Evolutionary conservation across 2,329 filamentous ascomycete species (phyloP), one percentile per base, ranked within the genome.

Genomic region (Fonsecaea monophora): DNA sequence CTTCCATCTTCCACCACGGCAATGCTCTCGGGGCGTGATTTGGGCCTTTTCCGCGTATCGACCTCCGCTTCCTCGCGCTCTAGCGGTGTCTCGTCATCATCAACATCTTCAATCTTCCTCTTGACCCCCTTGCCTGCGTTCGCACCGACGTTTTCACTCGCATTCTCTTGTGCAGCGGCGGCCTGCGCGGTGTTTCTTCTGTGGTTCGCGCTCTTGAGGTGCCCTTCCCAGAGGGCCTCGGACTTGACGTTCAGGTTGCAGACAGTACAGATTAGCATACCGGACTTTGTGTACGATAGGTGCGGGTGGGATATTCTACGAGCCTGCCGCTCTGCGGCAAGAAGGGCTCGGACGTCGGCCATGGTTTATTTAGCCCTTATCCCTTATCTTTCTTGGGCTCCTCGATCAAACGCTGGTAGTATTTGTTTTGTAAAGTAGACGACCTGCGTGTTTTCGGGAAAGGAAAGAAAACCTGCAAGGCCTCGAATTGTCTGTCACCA

Each of bases 321-420:
- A 68, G 90, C 86, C 64, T 88, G 87, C 71, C 92, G 88, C 78
- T 94, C 90, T 74, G 89, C 90, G 73, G 91, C 90, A 65, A 96
- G 85, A 57, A 96, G 86, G 40, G 91, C 87, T 73, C 92, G 90
- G 32, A 92, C 89, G 78, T 96, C 92, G 72, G 91, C 84, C 91
- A 95, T 94, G 40, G 21, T 53, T 30, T 25, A 25, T 25, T 25
- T 25, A 2, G 25, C 25, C 25, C 25, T 21, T n/a, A 12, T 15
- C 12, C 34, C 15, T n/a, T 21, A 30, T 4, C 13, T 25, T 53
- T 12, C 2, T 53, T n/a, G 9, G 40, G 4, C n/a, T 25, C 38
- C 15, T 38, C 58, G 34, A 50, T 10, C 25, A 50, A 25, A 50
- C 12, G 15, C 18, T 25, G 45, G 15, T 25, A 10, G 25, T 25